These are phyloP conservation scores for Cryptococcus sp. DNA, from an alignment of 1,284 basidiomycete genomes.

Conservation along the genomic window DNA sequence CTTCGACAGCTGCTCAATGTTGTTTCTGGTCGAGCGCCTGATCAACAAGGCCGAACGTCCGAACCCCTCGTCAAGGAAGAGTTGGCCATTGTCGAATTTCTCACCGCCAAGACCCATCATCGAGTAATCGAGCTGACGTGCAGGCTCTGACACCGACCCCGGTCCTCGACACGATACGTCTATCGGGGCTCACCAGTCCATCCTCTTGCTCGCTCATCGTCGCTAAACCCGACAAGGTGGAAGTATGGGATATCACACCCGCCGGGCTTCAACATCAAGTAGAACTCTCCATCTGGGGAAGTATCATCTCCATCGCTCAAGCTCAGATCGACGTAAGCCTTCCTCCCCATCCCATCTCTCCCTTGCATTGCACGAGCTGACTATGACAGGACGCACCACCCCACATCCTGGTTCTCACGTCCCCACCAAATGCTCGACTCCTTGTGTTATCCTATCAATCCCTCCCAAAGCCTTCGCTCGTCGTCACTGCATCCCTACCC, in stretches of 20 bases:
- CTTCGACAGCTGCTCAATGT: conserved; percentile 46
- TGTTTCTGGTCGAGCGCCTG: conserved; percentile 46
- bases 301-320: conserved; percentile 35
- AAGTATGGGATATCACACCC: conserved; percentile 37
- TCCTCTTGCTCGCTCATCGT: conserved; percentile 32
- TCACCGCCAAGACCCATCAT: conserved; percentile 46
- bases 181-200: conserved; percentile 25
- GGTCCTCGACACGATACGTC: conserved; percentile 32
- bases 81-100: conserved; percentile 47
- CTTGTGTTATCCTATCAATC: conserved; percentile 30
- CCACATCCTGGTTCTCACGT: conserved; percentile 38
- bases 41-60: conserved; percentile 41
- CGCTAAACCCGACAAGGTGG: conserved; percentile 46
- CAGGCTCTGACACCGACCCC: conserved; percentile 46
- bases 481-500: conserved; percentile 27
- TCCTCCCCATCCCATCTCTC: no score
- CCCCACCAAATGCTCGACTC: conserved; percentile 41
- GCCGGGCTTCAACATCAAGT: conserved; percentile 26
- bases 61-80: conserved; percentile 49
- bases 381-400: conserved; percentile 28
- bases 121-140: no score
- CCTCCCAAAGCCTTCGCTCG: conserved; percentile 16
- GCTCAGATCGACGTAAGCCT: conserved; percentile 28
- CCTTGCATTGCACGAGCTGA: conserved; percentile 4
- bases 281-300: conserved; percentile 42